Evolutionary conservation across 2,329 filamentous ascomycete genomes (phyloP).

Genomic region (Colletotrichum spinosum): DNA sequence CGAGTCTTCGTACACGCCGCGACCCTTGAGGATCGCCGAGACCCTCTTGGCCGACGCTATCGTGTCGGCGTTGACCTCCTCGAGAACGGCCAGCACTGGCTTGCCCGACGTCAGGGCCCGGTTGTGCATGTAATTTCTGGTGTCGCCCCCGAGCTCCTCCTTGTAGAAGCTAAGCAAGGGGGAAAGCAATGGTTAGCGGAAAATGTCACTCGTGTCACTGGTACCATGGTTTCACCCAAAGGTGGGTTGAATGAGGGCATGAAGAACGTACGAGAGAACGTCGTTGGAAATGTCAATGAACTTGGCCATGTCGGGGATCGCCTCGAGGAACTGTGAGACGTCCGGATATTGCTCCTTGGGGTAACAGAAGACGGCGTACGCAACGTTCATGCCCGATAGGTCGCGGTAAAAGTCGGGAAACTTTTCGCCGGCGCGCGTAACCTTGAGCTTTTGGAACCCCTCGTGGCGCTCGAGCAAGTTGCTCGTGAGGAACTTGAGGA

Average conservation of each 20-base stretch:
- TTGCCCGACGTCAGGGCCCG: constrained; percentile 27
- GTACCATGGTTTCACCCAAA: too few relatives aligned
- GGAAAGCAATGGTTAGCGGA: too few relatives aligned
- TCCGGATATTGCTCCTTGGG: constrained; percentile 38
- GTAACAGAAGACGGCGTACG: constrained; percentile 41
- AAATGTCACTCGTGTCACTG: too few relatives aligned
- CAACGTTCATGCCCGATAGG: constrained; percentile 39
- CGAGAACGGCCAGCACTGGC: constrained; percentile 23
- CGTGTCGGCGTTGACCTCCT: constrained; percentile 33
- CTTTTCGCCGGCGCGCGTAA: constrained; percentile 36
- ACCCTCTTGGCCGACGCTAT: constrained; percentile 35
- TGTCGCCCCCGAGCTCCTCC: constrained; percentile 38
- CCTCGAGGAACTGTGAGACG: constrained; percentile 37
- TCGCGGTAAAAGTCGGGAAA: constrained; percentile 40
- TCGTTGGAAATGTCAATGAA: constrained; percentile 41
- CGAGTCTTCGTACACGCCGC: constrained; percentile 38
- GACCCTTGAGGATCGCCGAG: constrained; percentile 35
- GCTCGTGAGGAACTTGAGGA: constrained; percentile 40
- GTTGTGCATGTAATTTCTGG: constrained; percentile 40
- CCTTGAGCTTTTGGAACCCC: constrained; percentile 37
- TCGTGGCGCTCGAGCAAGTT: constrained; percentile 40
- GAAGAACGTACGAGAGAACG: constrained; percentile 39
- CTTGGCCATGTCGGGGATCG: constrained; percentile 40
- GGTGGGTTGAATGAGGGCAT: not conserved
- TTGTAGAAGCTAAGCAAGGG: constrained; percentile 39